phyloP scores from a whole-genome alignment of 495 filamentous ascomycete species.

The Cudoniella acicularis region DNA sequence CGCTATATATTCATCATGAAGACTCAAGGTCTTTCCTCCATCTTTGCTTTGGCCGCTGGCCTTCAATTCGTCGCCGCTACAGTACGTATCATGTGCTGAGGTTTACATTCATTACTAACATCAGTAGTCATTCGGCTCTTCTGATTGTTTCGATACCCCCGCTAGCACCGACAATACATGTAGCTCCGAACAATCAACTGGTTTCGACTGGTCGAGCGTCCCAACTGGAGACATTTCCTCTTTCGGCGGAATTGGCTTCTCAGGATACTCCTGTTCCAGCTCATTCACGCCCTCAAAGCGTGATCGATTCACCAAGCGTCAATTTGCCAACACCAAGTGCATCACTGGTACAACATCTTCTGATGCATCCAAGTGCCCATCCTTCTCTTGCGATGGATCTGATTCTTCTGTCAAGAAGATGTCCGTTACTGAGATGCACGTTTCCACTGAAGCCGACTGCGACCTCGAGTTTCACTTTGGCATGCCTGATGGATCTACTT shows the following conservation, averaged over 20 bases:
- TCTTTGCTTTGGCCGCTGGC: constrained; percentile 54
- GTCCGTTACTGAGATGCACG: constrained; percentile 68
- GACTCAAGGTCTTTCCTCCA: constrained; percentile 26
- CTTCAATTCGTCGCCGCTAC: constrained; percentile 55
- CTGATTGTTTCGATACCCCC: constrained; percentile 61
- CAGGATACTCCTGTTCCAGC: constrained; percentile 62
- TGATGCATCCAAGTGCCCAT: constrained; percentile 47
- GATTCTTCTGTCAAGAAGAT: constrained; percentile 55
- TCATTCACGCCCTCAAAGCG: constrained; percentile 43
- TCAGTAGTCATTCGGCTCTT: constrained; percentile 50
- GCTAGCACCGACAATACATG: constrained; percentile 75
- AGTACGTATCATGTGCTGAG: constrained; percentile 31
- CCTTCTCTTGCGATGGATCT: constrained; percentile 43
- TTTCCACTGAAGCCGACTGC: constrained; percentile 68
- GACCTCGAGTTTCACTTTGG: constrained; percentile 78
- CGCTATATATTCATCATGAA: constrained; percentile 24
- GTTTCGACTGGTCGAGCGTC: constrained; percentile 70
- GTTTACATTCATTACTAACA: constrained; percentile 19
- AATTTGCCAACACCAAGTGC: constrained; percentile 53
- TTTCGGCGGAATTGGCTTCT: constrained; percentile 72
- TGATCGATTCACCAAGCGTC: constrained; percentile 42
- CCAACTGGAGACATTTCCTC: constrained; percentile 53
- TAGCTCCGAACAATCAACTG: constrained; percentile 56
- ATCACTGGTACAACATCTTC: constrained; percentile 55
- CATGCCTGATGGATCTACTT: constrained; percentile 75